Evolutionary conservation across 345 rosid genomes (phyloP).

Genomic region (Balakata baccata): DNA sequence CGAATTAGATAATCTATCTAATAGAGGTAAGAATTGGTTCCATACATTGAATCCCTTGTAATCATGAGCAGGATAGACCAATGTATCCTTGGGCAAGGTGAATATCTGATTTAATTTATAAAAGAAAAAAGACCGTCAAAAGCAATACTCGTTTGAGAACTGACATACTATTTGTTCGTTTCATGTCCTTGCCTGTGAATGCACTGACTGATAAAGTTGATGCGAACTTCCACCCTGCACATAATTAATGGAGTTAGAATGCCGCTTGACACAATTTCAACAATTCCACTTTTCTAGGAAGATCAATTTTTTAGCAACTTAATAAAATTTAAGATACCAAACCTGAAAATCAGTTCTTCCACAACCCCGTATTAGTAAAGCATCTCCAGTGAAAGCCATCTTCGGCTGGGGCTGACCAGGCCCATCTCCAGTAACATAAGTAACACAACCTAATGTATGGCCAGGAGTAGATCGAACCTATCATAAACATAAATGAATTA

Average conservation of each 20-base stretch:
- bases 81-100: slow-evolving; percentile 75
- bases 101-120: slow-evolving; percentile 54
- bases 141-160: neutral
- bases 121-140: slow-evolving; percentile 2
- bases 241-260: neutral
- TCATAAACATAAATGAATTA: slow-evolving; percentile 4
- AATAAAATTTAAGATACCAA: neutral
- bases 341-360: slow-evolving; percentile 99
- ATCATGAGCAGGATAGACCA: slow-evolving; percentile 91
- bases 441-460: slow-evolving; percentile 86
- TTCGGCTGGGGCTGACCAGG: slow-evolving; percentile 76
- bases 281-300: neutral
- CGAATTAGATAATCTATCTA: slow-evolving; percentile 1
- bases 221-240: slow-evolving; percentile 83
- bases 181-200: slow-evolving; percentile 68
- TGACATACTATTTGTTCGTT: neutral
- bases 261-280: neutral
- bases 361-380: slow-evolving; percentile 84
- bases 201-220: slow-evolving; percentile 81
- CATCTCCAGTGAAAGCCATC: slow-evolving; percentile 96
- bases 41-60: slow-evolving; percentile 84
- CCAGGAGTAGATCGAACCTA: slow-evolving; percentile 94
- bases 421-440: slow-evolving; percentile 87
- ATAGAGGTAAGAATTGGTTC: slow-evolving; percentile 4
- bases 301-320: neutral